Evolutionary conservation across 1,284 basidiomycete genomes (phyloP), one percentile per base, ranked within the genome.

Genomic region (Inonotus obliquus): DNA sequence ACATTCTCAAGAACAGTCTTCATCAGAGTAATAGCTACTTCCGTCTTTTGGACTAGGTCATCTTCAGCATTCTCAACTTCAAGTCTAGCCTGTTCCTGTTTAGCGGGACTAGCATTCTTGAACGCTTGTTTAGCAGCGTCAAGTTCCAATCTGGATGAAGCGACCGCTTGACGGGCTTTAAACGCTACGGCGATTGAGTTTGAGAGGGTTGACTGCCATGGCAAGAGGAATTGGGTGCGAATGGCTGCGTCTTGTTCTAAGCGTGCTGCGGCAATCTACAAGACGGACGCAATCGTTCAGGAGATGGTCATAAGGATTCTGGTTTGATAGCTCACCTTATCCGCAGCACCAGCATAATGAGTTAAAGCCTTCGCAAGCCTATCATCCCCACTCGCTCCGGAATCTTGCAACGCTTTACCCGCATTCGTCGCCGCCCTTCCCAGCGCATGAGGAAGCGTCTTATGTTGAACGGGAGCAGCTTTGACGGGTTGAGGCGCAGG

Each of bases 11-110:
- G 82, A 13, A 98, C 96, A 45, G 92, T 90, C 82, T 98, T 97
- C 96, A 98, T 98, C 63, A 97, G 83, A 13, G 92, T 94, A 72
- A 99, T 98, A 1, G 96, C 96, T 41, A 96, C 92, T 76, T 99
- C 96, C 23, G 96, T 99, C 79, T 94, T 95, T 73, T 95, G 93
- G 14, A 98, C 96, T 53, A 98, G 84, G 74, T 95, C 92, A 72
- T 96, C 95, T 73, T 98, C 95, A 5, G 94, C 93, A 67, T 96
- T 94, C 81, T 97, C 94, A 48, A 96, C 93, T 71, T 95, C 90
- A 14, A 92, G 80, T 54, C 90, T 81, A 6, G 92, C 91, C 61
- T 96, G 94, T 73, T 97, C 95, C 72, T 95, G 92, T 75, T 81
- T 90, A 14, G 86, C 76, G 1, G 90, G 84, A 60, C 74, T 73